Evolutionary conservation across 495 filamentous ascomycete genomes (phyloP).

Genomic region (Hypoxylon fuscum): DNA sequence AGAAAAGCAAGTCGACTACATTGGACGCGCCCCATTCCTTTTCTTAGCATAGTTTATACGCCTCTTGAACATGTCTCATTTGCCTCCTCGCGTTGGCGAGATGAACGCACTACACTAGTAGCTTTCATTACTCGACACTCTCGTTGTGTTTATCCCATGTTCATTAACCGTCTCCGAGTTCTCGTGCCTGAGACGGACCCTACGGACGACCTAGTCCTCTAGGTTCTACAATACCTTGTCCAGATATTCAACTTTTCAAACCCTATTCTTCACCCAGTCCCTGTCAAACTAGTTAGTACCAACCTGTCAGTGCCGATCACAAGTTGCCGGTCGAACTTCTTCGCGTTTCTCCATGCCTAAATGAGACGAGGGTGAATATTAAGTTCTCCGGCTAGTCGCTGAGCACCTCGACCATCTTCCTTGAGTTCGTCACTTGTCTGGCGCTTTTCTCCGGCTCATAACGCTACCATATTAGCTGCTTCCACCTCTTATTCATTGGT

Average conservation of each 20-base stretch:
- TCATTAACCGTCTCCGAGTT: too few species aligned
- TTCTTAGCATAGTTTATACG: too few species aligned
- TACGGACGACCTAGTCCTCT: too few species aligned
- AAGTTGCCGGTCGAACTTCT: constrained; percentile 12
- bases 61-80: too few species aligned
- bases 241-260: neutral
- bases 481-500: neutral
- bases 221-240: too few species aligned
- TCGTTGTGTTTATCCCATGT: too few species aligned
- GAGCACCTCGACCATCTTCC: constrained; percentile 8
- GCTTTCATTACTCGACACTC: too few species aligned
- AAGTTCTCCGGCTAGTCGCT: constrained; percentile 21
- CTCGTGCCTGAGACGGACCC: too few species aligned
- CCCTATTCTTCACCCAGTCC: constrained; percentile 10
- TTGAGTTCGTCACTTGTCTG: constrained; percentile 19
- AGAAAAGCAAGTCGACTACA: too few species aligned
- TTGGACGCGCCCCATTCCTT: too few species aligned
- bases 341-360: constrained; percentile 10
- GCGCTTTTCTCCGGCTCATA: constrained; percentile 8
- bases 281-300: constrained; percentile 15
- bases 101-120: too few species aligned
- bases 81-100: too few species aligned
- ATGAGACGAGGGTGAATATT: constrained; percentile 15
- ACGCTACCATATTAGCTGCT: constrained; percentile 6
- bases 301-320: constrained; percentile 20